phyloP scores from a whole-genome alignment of 1,284 basidiomycete genomes.

The Marasmius fiardii region DNA sequence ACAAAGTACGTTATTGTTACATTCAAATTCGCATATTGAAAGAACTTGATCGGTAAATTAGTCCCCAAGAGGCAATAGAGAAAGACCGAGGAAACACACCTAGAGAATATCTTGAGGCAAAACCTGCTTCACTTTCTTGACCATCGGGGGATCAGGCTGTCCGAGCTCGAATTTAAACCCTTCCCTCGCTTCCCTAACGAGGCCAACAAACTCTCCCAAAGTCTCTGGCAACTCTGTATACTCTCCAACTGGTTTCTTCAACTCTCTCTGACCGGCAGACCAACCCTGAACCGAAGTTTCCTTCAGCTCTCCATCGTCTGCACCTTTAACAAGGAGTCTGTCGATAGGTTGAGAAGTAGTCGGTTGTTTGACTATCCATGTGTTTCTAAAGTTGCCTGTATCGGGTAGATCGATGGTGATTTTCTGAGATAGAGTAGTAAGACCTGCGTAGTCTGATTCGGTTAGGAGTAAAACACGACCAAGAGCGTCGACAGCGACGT shows the following conservation, averaged over 20 bases:
- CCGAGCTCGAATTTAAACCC: conserved; percentile 13
- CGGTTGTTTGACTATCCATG: conserved; percentile 34
- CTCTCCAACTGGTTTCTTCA: conserved; percentile 32
- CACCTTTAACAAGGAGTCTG: conserved; percentile 27
- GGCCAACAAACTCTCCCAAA: conserved; percentile 35
- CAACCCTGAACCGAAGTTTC: conserved; percentile 45
- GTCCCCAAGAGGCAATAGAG: no score
- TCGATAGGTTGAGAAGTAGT: conserved; percentile 38
- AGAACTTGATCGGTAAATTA: no score
- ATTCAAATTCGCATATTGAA: no score
- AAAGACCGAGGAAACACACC: conserved; percentile 6
- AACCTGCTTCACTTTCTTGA: conserved; percentile 30
- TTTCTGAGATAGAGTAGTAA: conserved; percentile 29
- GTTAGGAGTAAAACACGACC: conserved; percentile 33
- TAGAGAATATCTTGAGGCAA: conserved; percentile 12
- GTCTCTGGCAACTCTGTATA: conserved; percentile 31
- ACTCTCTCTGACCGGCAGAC: conserved; percentile 26
- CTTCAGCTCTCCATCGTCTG: conserved; percentile 20
- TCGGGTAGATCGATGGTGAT: conserved; percentile 23
- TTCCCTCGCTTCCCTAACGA: conserved; percentile 32
- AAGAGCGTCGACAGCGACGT: conserved; percentile 36
- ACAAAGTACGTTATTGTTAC: no score
- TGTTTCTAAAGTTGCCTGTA: conserved; percentile 38
- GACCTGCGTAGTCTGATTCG: conserved; percentile 29
- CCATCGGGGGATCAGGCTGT: conserved; percentile 27